Conservation (phyloP, 2,329 filamentous ascomycete genomes). For the Aspergillus brunneoviolaceus region DNA sequence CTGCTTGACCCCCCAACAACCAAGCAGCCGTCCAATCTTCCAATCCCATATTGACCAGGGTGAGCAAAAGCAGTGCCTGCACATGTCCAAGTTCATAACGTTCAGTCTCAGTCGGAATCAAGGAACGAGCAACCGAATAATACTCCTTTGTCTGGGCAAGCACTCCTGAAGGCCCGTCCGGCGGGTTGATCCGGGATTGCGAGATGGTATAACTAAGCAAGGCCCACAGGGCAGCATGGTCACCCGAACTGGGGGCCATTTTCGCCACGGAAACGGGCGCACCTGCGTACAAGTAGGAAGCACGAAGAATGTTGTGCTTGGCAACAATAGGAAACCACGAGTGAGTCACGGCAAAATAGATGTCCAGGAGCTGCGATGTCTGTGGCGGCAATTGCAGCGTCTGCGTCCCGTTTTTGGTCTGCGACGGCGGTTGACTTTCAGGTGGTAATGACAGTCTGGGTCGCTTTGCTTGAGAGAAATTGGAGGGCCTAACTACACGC, state of each 20-base stretch:
- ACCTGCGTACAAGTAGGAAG: constrained; percentile 56
- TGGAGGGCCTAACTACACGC: constrained; percentile 29
- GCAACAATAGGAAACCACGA: constrained; percentile 61
- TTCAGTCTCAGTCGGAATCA: constrained; percentile 43
- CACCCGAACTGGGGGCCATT: constrained; percentile 35
- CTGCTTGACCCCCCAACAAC: constrained; percentile 54
- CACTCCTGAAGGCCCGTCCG: constrained; percentile 17
- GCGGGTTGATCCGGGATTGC: constrained; percentile 26
- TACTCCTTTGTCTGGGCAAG: constrained; percentile 33
- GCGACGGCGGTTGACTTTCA: constrained; percentile 11
- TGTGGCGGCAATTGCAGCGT: constrained; percentile 47
- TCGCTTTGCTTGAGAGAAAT: constrained; percentile 29
- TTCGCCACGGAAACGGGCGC: constrained; percentile 36
- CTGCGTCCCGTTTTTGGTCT: constrained; percentile 9
- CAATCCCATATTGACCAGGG: constrained; percentile 51
- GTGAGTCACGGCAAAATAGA: constrained; percentile 59
- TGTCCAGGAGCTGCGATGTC: constrained; percentile 54
- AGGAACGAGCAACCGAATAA: constrained; percentile 35
- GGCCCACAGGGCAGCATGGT: constrained; percentile 47
- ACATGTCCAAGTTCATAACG: constrained; percentile 44
- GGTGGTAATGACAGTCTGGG: constrained; percentile 25
- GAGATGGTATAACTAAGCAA: constrained; percentile 44
- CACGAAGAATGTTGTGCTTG: constrained; percentile 56
- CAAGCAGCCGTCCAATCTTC: constrained; percentile 52
- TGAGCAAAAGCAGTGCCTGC: constrained; percentile 47